These are phyloP conservation scores for Exophiala phaeomuriformis DNA, from an alignment of 2,329 filamentous ascomycete genomes.

Conservation along the genomic window DNA sequence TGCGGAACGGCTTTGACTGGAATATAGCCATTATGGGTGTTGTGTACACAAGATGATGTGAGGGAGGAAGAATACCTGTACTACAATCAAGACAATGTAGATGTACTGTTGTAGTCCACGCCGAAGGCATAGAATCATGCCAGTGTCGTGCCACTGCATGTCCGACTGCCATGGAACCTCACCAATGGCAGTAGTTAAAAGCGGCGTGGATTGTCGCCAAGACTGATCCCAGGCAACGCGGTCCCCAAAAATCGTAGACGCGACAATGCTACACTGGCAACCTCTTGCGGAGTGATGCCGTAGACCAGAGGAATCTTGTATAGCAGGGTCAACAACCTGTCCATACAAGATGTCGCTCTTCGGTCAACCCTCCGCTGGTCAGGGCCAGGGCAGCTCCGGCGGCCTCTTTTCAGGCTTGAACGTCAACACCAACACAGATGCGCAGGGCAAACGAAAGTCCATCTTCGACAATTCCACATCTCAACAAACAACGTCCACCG, in stretches of 20 bases:
- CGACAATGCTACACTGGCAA: neutral
- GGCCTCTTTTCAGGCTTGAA: conserved; percentile 21
- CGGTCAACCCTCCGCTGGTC: conserved; percentile 13
- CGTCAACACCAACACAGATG: conserved; percentile 22
- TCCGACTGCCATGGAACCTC: neutral
- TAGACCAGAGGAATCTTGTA: neutral
- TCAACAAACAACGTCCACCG: conserved; percentile 10
- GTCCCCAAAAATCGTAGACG: conserved; percentile 1
- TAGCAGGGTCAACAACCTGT: neutral
- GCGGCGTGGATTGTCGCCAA: neutral
- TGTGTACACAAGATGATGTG: neutral
- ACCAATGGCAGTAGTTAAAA: neutral
- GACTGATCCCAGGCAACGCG: neutral
- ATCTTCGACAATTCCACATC: conserved; percentile 25
- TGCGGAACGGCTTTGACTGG: conserved; percentile 61
- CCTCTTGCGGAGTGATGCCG: too few relatives aligned
- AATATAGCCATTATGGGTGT: conserved; percentile 52
- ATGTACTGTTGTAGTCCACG: too few relatives aligned
- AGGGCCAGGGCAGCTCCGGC: conserved; percentile 9
- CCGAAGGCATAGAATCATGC: too few relatives aligned
- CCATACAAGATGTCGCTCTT: conserved; percentile 23
- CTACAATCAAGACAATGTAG: too few relatives aligned
- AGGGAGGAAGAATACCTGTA: neutral
- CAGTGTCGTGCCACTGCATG: neutral
- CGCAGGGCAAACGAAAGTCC: conserved; percentile 25